Base-by-base conservation (phyloP, 2,329 filamentous ascomycete species). In the Erysiphe pulchra region DNA sequence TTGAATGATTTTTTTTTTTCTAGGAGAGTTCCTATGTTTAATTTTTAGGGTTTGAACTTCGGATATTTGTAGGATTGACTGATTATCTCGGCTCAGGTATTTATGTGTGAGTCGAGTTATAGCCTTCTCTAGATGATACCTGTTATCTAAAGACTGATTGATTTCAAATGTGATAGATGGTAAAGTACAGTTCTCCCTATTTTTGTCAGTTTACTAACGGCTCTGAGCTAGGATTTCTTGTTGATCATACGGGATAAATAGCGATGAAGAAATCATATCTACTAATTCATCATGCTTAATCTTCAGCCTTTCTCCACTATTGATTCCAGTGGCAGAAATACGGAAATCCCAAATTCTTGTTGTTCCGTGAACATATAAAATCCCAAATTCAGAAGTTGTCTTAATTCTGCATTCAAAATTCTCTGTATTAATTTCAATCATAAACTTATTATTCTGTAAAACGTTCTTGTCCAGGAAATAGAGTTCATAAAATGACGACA, bases 291-390 rank as follows among this genome's bases (percentile, higher is more conserved):
- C n/a, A 39, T 46, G 37, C 17, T 17, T n/a, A 20, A 16, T 17
- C 13, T 16, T 17, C 4, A 45, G 34, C 11, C 12, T 24, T 31
- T 18, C n/a, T 11, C 18, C 17, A 3, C 24, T 39, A 16, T 20
- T n/a, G 24, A 24, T 17, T 45, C 44, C 44, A 38, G 24, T 38
- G 14, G 33, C 44, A 16, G 44, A 45, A 14, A 45, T 28, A 38
- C 44, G 47, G n/a, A 53, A 52, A 46, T 60, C 57, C 56, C 56
- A 59, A 10, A 52, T 48, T 42, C 56, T 48, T 47, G 49, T 52
- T 8, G 51, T 52, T 28, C 57, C 55, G 48, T 60, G 56, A 7
- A 57, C 45, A 45, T 53, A 52, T 7, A 58, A 47, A 11, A 36
- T 42, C 2, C 55, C 56, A 17, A 55, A 48, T 0, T 48, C 42